These are phyloP conservation scores for Hypoxylon sp. DNA, from an alignment of 2,329 filamentous ascomycete species.

Conservation along the genomic window DNA sequence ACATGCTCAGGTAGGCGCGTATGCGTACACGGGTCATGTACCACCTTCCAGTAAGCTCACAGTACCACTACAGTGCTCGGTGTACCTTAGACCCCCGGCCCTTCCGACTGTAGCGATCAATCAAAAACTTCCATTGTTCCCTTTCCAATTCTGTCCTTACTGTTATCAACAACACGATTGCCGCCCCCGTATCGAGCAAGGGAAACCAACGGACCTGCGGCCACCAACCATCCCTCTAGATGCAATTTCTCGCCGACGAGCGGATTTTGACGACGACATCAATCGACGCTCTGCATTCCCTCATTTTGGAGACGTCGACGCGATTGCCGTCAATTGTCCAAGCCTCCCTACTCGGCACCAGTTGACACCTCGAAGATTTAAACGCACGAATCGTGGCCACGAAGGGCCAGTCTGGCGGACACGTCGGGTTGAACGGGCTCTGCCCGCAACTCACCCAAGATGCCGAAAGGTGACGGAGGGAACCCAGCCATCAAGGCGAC, in stretches of 20 bases:
- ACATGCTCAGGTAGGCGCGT: constrained; percentile 6
- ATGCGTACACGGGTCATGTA: constrained; percentile 19
- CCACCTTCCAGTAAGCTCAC: constrained; percentile 28
- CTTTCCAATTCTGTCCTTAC: constrained; percentile 47
- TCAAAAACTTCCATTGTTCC: constrained; percentile 49
- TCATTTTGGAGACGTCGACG: constrained; percentile 32
- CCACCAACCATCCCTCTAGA: constrained; percentile 31
- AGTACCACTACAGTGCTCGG: constrained; percentile 40
- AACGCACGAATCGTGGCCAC: constrained; percentile 47
- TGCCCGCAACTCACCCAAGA: constrained; percentile 58
- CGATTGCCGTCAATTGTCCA: constrained; percentile 42
- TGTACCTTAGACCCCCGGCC: constrained; percentile 43
- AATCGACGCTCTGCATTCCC: constrained; percentile 30
- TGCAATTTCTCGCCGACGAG: constrained; percentile 32
- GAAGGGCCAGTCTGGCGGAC: constrained; percentile 60
- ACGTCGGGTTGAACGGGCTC: constrained; percentile 60
- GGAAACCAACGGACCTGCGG: constrained; percentile 32
- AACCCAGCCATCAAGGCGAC: constrained; percentile 65
- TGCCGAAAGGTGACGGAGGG: constrained; percentile 55
- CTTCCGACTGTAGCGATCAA: constrained; percentile 47
- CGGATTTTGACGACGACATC: constrained; percentile 21
- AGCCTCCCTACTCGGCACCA: constrained; percentile 13
- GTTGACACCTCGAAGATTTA: constrained; percentile 25
- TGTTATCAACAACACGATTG: constrained; percentile 47
- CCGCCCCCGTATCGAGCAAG: constrained; percentile 34